A percentile compares a stretch with the other conserved stretches of the same genome.
Evolutionary conservation across 2,329 filamentous ascomycete genomes (phyloP).

Genomic region (Pseudocercospora ulei): DNA sequence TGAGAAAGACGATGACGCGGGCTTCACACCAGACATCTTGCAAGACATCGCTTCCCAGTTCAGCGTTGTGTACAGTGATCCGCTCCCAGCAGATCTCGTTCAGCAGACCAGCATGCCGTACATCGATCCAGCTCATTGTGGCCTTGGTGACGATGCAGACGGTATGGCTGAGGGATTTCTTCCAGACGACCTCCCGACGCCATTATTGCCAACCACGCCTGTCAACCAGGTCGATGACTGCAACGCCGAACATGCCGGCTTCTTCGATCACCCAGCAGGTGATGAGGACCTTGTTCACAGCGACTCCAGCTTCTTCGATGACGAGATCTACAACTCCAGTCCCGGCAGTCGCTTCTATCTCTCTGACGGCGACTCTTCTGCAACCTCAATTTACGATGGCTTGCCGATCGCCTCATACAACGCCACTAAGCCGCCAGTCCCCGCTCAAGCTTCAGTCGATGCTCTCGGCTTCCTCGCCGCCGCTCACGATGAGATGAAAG

Average conservation of each 20-base stretch:
- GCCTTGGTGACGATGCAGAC: no score
- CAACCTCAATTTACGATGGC: neutral
- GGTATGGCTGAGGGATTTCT: no score
- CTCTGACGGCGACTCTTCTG: conserved; percentile 4
- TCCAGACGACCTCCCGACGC: conserved; percentile 1
- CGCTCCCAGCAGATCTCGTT: neutral
- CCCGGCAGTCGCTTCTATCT: conserved; percentile 6
- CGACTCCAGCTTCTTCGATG: conserved; percentile 1
- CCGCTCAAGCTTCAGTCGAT: conserved; percentile 2
- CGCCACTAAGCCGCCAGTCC: neutral
- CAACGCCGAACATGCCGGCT: no score
- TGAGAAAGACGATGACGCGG: conserved; percentile 10
- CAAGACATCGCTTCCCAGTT: neutral
- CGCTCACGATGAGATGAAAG: neutral
- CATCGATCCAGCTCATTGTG: no score
- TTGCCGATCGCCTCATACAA: neutral
- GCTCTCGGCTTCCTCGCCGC: neutral
- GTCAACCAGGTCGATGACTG: no score
- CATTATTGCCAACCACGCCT: conserved; percentile 2
- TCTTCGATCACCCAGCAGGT: neutral
- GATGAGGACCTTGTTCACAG: neutral
- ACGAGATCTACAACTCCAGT: neutral
- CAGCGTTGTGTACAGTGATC: neutral
- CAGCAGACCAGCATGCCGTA: no score
- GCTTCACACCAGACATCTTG: neutral